Conservation (phyloP, 164 flowering plant genomes). For the Taxillus chinensis region DNA sequence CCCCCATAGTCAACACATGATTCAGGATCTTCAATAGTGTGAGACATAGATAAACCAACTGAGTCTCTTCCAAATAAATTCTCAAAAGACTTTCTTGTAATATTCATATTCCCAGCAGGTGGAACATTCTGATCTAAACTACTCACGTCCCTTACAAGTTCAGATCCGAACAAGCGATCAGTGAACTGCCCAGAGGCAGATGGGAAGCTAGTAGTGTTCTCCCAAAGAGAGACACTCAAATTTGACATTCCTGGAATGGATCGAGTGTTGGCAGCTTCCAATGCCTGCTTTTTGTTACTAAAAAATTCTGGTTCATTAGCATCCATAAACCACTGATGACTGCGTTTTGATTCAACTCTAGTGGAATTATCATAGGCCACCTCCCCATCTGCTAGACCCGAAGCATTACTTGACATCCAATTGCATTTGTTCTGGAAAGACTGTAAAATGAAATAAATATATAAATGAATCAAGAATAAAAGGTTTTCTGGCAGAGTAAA, state of each 20-base stretch:
- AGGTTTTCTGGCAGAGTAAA: not conserved
- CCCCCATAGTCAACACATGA: conserved; percentile 25
- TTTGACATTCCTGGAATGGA: conserved; percentile 22
- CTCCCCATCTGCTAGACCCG: conserved; percentile 25
- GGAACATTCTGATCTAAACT: conserved; percentile 20
- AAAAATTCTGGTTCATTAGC: conserved; percentile 18
- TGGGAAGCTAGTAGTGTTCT: conserved; percentile 17
- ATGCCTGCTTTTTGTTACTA: conserved; percentile 32
- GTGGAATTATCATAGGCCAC: conserved; percentile 18
- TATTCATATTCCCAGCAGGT: conserved; percentile 17
- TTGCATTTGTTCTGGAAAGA: conserved; percentile 30
- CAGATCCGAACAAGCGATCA: conserved; percentile 30
- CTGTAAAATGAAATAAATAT: conserved; percentile 13
- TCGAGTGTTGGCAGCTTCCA: conserved; percentile 16
- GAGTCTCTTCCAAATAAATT: conserved; percentile 22
- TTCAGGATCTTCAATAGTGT: conserved; percentile 20
- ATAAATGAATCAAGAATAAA: not conserved
- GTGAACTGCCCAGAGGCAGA: conserved; percentile 20
- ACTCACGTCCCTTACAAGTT: conserved; percentile 14
- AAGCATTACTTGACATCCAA: conserved; percentile 24
- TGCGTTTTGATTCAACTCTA: conserved; percentile 26
- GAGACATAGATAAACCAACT: conserved; percentile 33
- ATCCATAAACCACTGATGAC: conserved; percentile 35
- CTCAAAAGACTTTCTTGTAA: conserved; percentile 24
- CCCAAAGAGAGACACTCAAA: conserved; percentile 23